Evolutionary conservation across 176 grass and related monocot species (phyloP), one percentile per base, ranked within the genome.

Genomic region (Juncus effusus): DNA sequence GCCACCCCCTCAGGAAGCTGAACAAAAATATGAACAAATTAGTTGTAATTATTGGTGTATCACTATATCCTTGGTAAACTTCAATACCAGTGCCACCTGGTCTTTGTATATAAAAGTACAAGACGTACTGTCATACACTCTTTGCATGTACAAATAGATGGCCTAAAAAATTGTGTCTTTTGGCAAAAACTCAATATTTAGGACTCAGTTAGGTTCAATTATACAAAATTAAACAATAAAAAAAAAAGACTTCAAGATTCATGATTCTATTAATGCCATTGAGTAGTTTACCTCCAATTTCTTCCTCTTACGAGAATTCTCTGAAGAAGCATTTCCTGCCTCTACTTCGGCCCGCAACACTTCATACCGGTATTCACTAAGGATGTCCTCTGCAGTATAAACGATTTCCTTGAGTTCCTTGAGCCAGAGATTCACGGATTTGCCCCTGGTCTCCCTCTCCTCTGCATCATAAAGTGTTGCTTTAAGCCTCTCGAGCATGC

Each of bases 41-140:
- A 6, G 6, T n/a, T n/a, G n/a, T n/a, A n/a, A n/a, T n/a, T n/a
- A n/a, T n/a, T n/a, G n/a, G n/a, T n/a, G n/a, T n/a, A n/a, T n/a
- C n/a, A n/a, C n/a, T 65, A 70, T 87, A 13, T 79, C 60, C 75
- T 72, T 72, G 77, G 36, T 67, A 78, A 76, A 74, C 74, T 82
- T 56, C 74, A 68, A 53, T 14, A 41, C 13, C 62, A 35, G 42
- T 64, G n/a, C n/a, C n/a, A n/a, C n/a, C n/a, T n/a, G 47, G 5
- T 51, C 47, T 5, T 51, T 51, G 6, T 6, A 6, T 51, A 5
- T 5, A 5, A 51, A 6, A 5, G 47, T 51, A 5, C 47, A 51
- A 5, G 47, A 5, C 6, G 47, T 51, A 51, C 6, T 5, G 6
- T 5, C 6, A 51, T 5, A 5, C 6, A 51, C 6, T 51, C 5